Evolutionary conservation across 1,284 basidiomycete species (phyloP), one percentile per base, ranked within the genome.

Genomic region (Cystobasidium slooffiae): DNA sequence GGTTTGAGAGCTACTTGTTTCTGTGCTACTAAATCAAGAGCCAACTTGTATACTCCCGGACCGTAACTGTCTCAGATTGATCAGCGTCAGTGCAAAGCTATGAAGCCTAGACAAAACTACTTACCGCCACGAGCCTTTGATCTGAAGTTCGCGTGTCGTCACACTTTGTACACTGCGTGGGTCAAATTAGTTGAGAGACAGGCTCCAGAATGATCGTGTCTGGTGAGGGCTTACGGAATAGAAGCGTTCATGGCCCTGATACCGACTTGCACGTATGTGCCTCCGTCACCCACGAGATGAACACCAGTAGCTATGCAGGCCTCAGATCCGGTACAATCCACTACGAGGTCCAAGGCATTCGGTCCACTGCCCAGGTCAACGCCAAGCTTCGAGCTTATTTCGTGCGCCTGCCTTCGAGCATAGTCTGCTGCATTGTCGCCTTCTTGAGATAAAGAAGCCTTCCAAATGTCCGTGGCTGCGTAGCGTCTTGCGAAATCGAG

Each of bases 401-500:
- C 82, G 2, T 79, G 75, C 1, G 86, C 85, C 24, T 75, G 72
- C 2, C 39, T 64, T 20, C 47, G 9, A 88, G 76, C 0, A 83
- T 87, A 75, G 16, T 79, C 79, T 49, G 79, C 75, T 52, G 75
- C 75, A 18, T 72, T 61, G 77, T 82, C 82, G 59, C 78, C 81
- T 3, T 78, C 65, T 31, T 78, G 73, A 49, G 77, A 77, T 20
- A 74, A 65, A 4, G 76, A 80, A 37, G 94, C 92, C 55, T 88
- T 83, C 83, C 88, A 95, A 14, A 86, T 85, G 75, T 94, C 90
- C 1, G 94, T 92, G 14, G 94, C 94, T n/a, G 90, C 93, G 82
- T 95, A 97, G 24, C 81, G 78, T 81, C 90, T 90, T 14, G 96
- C 94, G 81, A 98, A 97, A 56, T 91, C 87, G 63, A 99, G 88